phyloP scores from a whole-genome alignment of 2,329 filamentous ascomycete species.

The Scedosporium boydii region DNA sequence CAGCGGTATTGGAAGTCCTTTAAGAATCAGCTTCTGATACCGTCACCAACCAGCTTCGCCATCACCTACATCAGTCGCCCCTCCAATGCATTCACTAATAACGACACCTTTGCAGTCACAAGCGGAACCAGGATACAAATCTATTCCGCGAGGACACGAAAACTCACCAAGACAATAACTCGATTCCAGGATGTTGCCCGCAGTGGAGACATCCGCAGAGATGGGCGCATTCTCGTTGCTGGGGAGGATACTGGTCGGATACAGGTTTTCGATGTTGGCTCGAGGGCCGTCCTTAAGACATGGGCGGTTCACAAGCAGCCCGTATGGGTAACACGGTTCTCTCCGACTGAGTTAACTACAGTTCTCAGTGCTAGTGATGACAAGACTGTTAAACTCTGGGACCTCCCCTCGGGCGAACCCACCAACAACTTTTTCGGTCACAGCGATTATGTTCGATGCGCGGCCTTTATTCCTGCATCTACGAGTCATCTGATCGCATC shows the following conservation, averaged over 20 bases:
- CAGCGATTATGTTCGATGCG: conserved; percentile 82
- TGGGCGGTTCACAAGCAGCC: conserved; percentile 94
- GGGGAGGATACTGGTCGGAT: conserved; percentile 87
- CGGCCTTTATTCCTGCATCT: conserved; percentile 69
- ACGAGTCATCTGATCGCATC: conserved; percentile 72
- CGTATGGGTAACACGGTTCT: conserved; percentile 86
- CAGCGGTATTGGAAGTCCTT: conserved; percentile 96
- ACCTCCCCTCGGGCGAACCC: conserved; percentile 71
- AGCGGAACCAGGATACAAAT: conserved; percentile 88
- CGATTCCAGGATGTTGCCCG: conserved; percentile 88
- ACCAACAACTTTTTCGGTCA: conserved; percentile 76
- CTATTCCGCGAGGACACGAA: conserved; percentile 84
- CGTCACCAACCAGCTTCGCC: conserved; percentile 81
- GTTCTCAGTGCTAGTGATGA: conserved; percentile 90
- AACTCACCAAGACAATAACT: conserved; percentile 87
- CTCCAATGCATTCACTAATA: conserved; percentile 28
- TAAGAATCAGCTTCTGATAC: conserved; percentile 80
- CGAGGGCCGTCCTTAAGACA: conserved; percentile 85
- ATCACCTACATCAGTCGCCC: conserved; percentile 78
- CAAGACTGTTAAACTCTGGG: conserved; percentile 87
- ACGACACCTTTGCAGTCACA: conserved; percentile 84
- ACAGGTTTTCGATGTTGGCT: conserved; percentile 87
- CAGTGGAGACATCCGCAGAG: conserved; percentile 77
- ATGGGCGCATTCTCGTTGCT: conserved; percentile 81
- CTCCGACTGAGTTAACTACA: conserved; percentile 75